These are phyloP conservation scores for Lagenaria siceraria DNA, from an alignment of 306 rosid genomes.

Conservation along the genomic window DNA sequence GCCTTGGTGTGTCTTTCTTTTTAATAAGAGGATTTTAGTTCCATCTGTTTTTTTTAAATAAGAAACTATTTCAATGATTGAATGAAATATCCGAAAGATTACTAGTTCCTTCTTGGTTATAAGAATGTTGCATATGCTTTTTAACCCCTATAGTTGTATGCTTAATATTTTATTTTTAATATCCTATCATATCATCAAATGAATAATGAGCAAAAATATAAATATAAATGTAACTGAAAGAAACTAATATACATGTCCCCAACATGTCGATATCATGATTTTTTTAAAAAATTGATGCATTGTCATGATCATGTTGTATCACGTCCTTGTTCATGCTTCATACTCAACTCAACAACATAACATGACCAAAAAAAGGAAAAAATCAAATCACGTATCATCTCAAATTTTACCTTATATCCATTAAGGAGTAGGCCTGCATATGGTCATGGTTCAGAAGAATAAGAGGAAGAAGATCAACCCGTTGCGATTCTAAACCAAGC, in stretches of 20 bases:
- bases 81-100: too few relatives aligned
- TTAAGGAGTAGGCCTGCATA: slow-evolving; percentile 96
- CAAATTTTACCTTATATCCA: slow-evolving; percentile 84
- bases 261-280: neutral
- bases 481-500: slow-evolving; percentile 84
- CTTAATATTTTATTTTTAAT: neutral
- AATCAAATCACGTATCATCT: neutral
- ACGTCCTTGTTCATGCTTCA: neutral
- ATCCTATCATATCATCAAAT: neutral
- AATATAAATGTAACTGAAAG: neutral
- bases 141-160: neutral
- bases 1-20: neutral
- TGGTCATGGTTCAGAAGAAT: slow-evolving; percentile 93
- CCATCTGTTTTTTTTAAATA: too few relatives aligned
- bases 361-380: neutral
- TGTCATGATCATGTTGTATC: neutral
- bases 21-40: neutral
- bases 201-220: neutral
- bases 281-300: neutral
- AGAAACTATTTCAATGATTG: too few relatives aligned
- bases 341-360: neutral
- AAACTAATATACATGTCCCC: neutral
- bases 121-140: neutral
- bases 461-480: slow-evolving; percentile 95
- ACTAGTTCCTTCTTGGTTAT: neutral